These are phyloP conservation scores for Candida krabiensis DNA, from an alignment of 805 yeast genomes.

Conservation along the genomic window DNA sequence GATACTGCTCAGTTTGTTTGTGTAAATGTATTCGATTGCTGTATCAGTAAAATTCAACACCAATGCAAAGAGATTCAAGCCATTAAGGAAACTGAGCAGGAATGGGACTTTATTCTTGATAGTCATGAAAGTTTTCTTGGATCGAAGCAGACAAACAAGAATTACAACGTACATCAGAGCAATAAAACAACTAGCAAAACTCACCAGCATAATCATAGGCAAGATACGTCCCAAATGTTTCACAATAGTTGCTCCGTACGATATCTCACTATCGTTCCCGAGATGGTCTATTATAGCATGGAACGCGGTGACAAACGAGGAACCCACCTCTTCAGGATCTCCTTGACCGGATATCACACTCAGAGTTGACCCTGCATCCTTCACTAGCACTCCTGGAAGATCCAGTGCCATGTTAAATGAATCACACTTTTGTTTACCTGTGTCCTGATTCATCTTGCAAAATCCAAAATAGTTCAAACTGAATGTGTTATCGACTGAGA, in stretches of 20 bases:
- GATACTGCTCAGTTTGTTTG: slow-evolving; percentile 16
- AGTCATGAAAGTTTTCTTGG: slow-evolving; percentile 13
- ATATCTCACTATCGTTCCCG: slow-evolving; percentile 18
- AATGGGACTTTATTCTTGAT: slow-evolving; percentile 6
- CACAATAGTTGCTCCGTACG: slow-evolving; percentile 18
- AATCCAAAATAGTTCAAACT: slow-evolving; percentile 48
- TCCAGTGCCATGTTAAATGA: slow-evolving; percentile 44
- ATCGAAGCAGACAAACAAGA: slow-evolving; percentile 15
- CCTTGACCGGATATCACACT: slow-evolving; percentile 41
- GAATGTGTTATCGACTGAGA: slow-evolving; percentile 41
- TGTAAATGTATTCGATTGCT: slow-evolving; percentile 15
- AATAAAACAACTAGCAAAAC: slow-evolving; percentile 10
- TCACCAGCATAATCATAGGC: slow-evolving; percentile 11
- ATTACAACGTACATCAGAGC: slow-evolving; percentile 17
- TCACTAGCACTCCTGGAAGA: slow-evolving; percentile 43
- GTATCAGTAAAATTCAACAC: slow-evolving; percentile 12
- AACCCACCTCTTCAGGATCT: slow-evolving; percentile 39
- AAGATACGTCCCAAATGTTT: slow-evolving; percentile 15
- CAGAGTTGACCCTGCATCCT: slow-evolving; percentile 51
- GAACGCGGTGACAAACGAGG: slow-evolving; percentile 42
- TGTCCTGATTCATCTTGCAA: slow-evolving; percentile 39
- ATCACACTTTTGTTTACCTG: slow-evolving; percentile 31
- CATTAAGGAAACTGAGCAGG: slow-evolving; percentile 8
- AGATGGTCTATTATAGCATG: slow-evolving; percentile 34
- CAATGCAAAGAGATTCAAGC: slow-evolving; percentile 10